Percentiles rank a stretch among this genome's conserved stretches.
These are phyloP conservation scores for Solanum sparsipilum DNA, from an alignment of 257 asterid genomes.

Conservation along the genomic window DNA sequence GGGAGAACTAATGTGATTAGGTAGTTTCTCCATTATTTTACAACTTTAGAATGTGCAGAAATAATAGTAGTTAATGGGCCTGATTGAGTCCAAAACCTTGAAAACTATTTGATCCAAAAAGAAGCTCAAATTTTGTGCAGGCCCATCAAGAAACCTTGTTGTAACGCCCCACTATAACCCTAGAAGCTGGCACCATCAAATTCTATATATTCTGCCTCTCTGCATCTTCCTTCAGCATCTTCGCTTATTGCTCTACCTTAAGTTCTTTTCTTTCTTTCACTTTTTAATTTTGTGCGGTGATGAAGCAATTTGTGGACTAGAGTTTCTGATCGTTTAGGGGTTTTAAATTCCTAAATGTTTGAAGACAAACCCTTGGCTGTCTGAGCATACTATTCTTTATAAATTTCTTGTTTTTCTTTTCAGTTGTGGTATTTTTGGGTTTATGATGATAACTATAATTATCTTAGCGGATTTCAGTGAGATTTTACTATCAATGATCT, in stretches of 20 bases:
- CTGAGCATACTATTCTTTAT: constrained; percentile 25
- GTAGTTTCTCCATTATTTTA: background rate
- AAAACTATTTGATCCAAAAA: background rate
- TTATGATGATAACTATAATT: constrained; percentile 28
- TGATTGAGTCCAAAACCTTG: background rate
- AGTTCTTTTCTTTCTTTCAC: background rate
- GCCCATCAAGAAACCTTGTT: background rate
- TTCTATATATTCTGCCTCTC: background rate
- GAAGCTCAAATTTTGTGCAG: background rate
- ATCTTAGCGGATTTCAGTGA: constrained; percentile 79
- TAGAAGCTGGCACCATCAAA: background rate
- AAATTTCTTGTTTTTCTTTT: background rate
- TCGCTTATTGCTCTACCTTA: background rate
- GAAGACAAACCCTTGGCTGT: constrained; percentile 77
- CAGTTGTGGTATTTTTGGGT: constrained; percentile 8
- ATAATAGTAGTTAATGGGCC: background rate
- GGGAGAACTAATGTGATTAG: background rate
- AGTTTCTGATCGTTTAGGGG: constrained; percentile 45
- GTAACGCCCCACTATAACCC: background rate
- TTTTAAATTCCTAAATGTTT: background rate
- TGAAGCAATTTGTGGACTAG: constrained; percentile 54
- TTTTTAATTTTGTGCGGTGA: constrained; percentile 23
- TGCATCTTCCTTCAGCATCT: background rate
- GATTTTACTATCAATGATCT: constrained; percentile 45
- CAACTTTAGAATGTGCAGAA: background rate